A percentile compares a stretch with the other conserved stretches of the same genome.
phyloP scores from a whole-genome alignment of 345 rosid species.

The Populus pruinosa region DNA sequence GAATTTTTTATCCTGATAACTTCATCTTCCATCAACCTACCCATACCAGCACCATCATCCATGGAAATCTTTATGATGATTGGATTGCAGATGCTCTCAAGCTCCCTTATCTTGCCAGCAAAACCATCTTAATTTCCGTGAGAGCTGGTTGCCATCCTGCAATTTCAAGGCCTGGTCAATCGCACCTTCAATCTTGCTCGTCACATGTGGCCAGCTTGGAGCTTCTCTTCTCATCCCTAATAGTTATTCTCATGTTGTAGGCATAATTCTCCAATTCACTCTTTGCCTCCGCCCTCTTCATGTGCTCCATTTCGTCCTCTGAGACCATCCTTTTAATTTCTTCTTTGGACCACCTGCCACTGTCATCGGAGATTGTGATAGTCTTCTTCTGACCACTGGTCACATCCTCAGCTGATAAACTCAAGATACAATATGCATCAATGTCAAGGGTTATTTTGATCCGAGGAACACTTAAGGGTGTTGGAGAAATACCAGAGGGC shows the following conservation, averaged over 20 bases:
- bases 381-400: slow-evolving; percentile 18
- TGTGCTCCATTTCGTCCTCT: slow-evolving; percentile 9
- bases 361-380: slow-evolving; percentile 18
- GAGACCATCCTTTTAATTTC: slow-evolving; percentile 15
- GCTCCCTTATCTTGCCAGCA: slow-evolving; percentile 10
- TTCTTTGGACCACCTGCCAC: slow-evolving; percentile 9
- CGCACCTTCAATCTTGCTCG: slow-evolving; percentile 7
- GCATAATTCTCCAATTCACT: slow-evolving; percentile 7
- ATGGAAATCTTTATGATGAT: slow-evolving; percentile 6
- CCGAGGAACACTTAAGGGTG: slow-evolving; percentile 25
- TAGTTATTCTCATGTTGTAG: background rate
- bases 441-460: slow-evolving; percentile 25
- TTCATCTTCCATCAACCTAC: no score
- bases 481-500: slow-evolving; percentile 30
- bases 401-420: slow-evolving; percentile 24
- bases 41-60: no score
- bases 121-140: background rate
- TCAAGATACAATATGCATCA: slow-evolving; percentile 27
- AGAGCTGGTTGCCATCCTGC: no score
- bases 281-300: slow-evolving; percentile 10
- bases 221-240: slow-evolving; percentile 2
- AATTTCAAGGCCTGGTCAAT: background rate
- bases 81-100: background rate
- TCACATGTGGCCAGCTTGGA: background rate
- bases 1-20: no score